phyloP scores from a whole-genome alignment of 202 grass and related monocot species.

The Alloteropsis angusta region DNA sequence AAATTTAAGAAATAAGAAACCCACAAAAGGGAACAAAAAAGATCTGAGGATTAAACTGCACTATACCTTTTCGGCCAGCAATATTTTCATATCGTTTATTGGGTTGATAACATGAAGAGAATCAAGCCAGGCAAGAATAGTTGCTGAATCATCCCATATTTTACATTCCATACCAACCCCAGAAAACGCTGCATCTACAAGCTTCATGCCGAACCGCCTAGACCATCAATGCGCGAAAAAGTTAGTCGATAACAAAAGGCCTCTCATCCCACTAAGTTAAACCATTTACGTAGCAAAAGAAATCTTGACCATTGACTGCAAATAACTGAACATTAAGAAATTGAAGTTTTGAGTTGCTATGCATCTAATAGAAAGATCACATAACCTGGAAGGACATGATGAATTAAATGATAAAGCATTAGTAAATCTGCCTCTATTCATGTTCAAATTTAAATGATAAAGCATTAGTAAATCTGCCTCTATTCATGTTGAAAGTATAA shows the following conservation, averaged over 20 bases:
- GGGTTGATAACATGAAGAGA: slow-evolving; percentile 67
- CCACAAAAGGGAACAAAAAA: slow-evolving; percentile 20
- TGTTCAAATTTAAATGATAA: background rate
- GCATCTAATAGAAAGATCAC: background rate
- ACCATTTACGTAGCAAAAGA: slow-evolving; percentile 7
- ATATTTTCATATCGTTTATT: slow-evolving; percentile 44
- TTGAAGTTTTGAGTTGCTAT: background rate
- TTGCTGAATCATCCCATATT: slow-evolving; percentile 77
- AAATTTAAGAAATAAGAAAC: slow-evolving; percentile 27
- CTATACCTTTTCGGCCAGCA: slow-evolving; percentile 57
- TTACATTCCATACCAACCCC: slow-evolving; percentile 64
- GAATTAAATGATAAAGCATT: background rate
- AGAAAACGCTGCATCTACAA: slow-evolving; percentile 49
- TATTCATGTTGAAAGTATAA: background rate
- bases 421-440: background rate
- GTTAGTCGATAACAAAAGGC: slow-evolving; percentile 25
- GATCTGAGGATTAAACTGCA: slow-evolving; percentile 15
- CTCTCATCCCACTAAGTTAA: slow-evolving; percentile 3
- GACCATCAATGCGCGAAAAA: slow-evolving; percentile 21
- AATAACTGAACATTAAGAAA: background rate
- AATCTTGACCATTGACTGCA: slow-evolving; percentile 8
- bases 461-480: background rate
- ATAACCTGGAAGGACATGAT: background rate
- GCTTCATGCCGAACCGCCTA: slow-evolving; percentile 39
- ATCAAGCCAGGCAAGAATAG: slow-evolving; percentile 58